Evolutionary conservation across 352 stramenopile species (phyloP).

Genomic region (Phytophthora pluvialis): DNA sequence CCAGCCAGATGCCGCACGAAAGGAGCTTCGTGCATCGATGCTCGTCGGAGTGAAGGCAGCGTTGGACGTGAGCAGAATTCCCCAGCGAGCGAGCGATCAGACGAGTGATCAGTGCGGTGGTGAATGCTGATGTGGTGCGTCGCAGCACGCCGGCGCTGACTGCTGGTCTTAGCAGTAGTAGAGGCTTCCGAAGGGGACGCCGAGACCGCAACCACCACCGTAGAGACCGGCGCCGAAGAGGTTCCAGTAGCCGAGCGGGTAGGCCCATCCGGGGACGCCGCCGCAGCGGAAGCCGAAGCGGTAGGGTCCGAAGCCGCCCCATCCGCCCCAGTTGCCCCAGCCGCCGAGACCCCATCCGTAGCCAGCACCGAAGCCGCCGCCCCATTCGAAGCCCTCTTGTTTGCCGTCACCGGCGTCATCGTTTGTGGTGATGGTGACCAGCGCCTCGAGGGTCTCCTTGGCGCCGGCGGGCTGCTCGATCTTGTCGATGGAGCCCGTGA

Average conservation of each 20-base stretch:
- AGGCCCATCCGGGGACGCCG: slow-evolving; percentile 41
- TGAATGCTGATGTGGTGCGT: neutral
- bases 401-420: slow-evolving; percentile 4
- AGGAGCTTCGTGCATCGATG: no score
- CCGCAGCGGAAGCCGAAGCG: slow-evolving; percentile 47
- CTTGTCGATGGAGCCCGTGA: slow-evolving; percentile 18
- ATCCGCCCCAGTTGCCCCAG: slow-evolving; percentile 24
- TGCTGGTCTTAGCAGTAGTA: slow-evolving; percentile 34
- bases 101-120: neutral
- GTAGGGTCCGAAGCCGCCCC: slow-evolving; percentile 86
- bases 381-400: slow-evolving; percentile 9
- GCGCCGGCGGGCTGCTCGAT: slow-evolving; percentile 16
- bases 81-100: neutral
- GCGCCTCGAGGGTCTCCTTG: slow-evolving; percentile 7
- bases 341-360: slow-evolving; percentile 16
- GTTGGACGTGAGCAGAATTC: no score
- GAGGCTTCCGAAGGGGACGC: slow-evolving; percentile 28
- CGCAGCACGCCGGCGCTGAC: no score
- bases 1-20: no score
- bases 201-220: slow-evolving; percentile 29
- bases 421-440: slow-evolving; percentile 1
- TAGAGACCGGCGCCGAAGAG: slow-evolving; percentile 31
- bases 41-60: no score
- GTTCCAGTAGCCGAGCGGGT: slow-evolving; percentile 50
- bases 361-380: neutral